phyloP scores from a whole-genome alignment of 148 eudicot species.

The Rhododendron simsii region DNA sequence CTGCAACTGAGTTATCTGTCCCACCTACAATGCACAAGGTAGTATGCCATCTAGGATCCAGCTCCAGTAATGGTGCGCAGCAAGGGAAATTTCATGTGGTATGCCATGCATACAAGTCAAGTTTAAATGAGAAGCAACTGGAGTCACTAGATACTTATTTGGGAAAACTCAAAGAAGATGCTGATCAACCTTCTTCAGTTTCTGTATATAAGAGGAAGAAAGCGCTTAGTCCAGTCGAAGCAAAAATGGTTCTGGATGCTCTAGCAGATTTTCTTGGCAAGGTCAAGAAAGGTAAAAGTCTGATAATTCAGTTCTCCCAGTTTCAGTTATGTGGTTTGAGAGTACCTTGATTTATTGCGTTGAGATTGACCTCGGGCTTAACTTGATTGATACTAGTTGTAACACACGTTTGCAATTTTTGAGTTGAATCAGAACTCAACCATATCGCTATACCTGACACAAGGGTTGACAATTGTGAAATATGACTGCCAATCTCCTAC shows the following conservation, averaged over 20 bases:
- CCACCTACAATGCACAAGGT: background rate
- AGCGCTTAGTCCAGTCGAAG: conserved; percentile 17
- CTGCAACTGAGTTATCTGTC: background rate
- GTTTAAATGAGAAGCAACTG: conserved; percentile 38
- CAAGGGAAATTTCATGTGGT: conserved; percentile 17
- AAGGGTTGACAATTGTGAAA: background rate
- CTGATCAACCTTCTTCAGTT: conserved; percentile 20
- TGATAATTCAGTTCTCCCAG: background rate
- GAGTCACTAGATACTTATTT: conserved; percentile 44
- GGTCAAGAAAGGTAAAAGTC: conserved; percentile 34
- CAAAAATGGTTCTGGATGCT: conserved; percentile 26
- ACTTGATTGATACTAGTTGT: background rate
- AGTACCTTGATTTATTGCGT: background rate
- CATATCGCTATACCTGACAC: background rate
- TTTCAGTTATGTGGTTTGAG: background rate
- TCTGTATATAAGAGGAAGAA: conserved; percentile 13
- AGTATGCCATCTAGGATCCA: background rate
- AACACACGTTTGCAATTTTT: background rate
- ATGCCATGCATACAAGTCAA: conserved; percentile 24
- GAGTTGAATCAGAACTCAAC: background rate
- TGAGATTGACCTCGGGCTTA: background rate
- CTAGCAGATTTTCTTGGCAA: conserved; percentile 35
- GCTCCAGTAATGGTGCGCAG: conserved; percentile 10
- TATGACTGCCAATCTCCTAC: background rate
- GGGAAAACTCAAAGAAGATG: conserved; percentile 31